Evolutionary conservation across 495 filamentous ascomycete species (phyloP).

Genomic region (Talaromyces ruber): DNA sequence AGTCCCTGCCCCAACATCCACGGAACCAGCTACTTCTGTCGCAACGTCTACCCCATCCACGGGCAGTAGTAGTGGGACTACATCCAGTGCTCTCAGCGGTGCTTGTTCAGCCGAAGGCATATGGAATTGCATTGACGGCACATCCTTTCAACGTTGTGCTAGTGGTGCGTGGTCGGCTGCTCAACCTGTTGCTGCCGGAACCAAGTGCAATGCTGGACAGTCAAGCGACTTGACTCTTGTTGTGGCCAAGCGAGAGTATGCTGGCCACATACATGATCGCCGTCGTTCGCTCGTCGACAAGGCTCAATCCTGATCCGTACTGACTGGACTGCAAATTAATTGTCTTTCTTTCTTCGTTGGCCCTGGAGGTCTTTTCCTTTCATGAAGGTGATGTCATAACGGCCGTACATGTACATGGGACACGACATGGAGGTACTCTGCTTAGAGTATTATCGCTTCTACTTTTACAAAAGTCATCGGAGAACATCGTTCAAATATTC

Average conservation of each 20-base stretch:
- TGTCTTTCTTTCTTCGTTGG: slow-evolving; percentile 12
- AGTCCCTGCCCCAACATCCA: slow-evolving; percentile 7
- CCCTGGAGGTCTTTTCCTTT: slow-evolving; percentile 8
- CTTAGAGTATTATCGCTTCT: neutral
- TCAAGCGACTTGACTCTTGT: slow-evolving; percentile 32
- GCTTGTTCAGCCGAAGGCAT: slow-evolving; percentile 30
- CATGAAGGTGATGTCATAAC: neutral
- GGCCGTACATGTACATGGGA: neutral
- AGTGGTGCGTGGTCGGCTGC: slow-evolving; percentile 48
- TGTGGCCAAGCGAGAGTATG: slow-evolving; percentile 9
- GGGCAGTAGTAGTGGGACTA: slow-evolving; percentile 2
- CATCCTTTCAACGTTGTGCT: slow-evolving; percentile 53
- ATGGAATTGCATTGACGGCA: slow-evolving; percentile 60
- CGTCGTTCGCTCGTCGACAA: neutral
- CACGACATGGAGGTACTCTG: neutral
- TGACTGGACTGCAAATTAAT: neutral
- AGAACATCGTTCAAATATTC: neutral
- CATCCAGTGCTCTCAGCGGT: slow-evolving; percentile 21
- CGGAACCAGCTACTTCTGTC: slow-evolving; percentile 10
- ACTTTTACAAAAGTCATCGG: neutral
- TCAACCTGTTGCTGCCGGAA: slow-evolving; percentile 49
- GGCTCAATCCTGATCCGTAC: neutral
- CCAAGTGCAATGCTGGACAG: slow-evolving; percentile 46
- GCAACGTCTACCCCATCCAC: slow-evolving; percentile 9
- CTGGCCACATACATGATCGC: neutral